Conservation (phyloP, 2,329 filamentous ascomycete species). For the Apiospora kogelbergensis region DNA sequence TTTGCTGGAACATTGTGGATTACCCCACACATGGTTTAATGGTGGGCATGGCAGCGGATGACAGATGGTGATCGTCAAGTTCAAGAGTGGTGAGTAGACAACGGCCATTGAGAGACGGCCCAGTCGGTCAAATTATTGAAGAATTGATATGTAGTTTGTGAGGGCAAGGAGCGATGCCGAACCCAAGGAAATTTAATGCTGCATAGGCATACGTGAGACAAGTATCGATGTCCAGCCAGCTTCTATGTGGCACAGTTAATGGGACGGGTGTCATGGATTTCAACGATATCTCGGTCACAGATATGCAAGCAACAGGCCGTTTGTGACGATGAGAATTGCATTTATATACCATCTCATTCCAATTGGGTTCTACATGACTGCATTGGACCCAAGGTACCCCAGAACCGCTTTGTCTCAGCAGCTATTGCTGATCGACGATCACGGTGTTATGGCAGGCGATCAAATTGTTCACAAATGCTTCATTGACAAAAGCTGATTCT, state of each 20-base stretch:
- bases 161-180: too few relatives aligned
- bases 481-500: constrained; percentile 12
- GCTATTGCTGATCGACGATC: constrained; percentile 7
- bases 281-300: background rate
- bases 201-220: background rate
- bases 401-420: constrained; percentile 5
- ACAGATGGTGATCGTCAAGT: background rate
- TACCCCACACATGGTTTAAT: background rate
- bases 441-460: constrained; percentile 3
- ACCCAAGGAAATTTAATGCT: background rate
- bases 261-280: too few relatives aligned
- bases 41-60: background rate
- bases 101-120: background rate
- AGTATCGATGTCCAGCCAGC: background rate
- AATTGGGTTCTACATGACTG: background rate
- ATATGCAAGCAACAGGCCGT: background rate
- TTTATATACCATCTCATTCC: background rate
- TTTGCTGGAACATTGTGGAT: background rate
- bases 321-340: background rate
- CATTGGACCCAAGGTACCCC: background rate
- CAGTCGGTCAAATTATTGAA: background rate
- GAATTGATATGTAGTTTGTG: background rate
- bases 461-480: constrained; percentile 11
- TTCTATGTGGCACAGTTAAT: background rate
- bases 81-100: background rate